Base-by-base conservation (phyloP, 495 filamentous ascomycete genomes). In the Podospora fimiseda region DNA sequence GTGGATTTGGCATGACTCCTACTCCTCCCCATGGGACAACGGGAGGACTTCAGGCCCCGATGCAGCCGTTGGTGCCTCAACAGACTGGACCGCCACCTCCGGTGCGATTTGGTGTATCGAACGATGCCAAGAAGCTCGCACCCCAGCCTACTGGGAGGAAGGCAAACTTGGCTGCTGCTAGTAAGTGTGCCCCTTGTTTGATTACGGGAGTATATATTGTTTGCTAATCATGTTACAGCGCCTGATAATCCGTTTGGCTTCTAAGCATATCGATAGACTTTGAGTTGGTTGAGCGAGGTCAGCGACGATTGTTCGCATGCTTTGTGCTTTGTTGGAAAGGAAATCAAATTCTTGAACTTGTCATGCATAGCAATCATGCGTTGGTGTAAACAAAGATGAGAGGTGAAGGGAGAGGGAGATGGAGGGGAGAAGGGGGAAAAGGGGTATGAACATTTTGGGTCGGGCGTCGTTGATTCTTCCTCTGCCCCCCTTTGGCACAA, bases 81-180 rank as follows among this genome's bases (percentile, higher is more conserved):
- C 86, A 90, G 75, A 98, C 93, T 2, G 93, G 93, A 0, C 94
- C 93, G n/a, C 72, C 93, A 27, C 93, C 93, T 24, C 83, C 90
- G 15, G 81, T 98, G 16, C 76, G 90, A 55, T 98, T 98, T 61
- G 93, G 93, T 19, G 85, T 95, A 42, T 73, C 77, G 57, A 70
- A 70, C 16, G 83, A 81, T 33, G 73, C 72, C 9, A 89, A 89
- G 68, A 91, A 88, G 65, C 71, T 97, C 60, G 79, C 81, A 53
- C 87, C 91, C 24, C 93, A 98, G 74, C 80, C 90, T 19, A 98
- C 93, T 21, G 94, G 93, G 59, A 69, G 85, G 56, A 84, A 85
- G 76, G 93, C 93, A 50, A 96, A 97, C 66, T 77, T 97, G 58
- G 73, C 83, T 38, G 86, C 92, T 80, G 93, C 93, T 62, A 98